Percentiles rank a stretch among this genome's conserved stretches.
These are phyloP conservation scores for Kuraishia piskuri DNA, from an alignment of 805 yeast species.

Conservation along the genomic window DNA sequence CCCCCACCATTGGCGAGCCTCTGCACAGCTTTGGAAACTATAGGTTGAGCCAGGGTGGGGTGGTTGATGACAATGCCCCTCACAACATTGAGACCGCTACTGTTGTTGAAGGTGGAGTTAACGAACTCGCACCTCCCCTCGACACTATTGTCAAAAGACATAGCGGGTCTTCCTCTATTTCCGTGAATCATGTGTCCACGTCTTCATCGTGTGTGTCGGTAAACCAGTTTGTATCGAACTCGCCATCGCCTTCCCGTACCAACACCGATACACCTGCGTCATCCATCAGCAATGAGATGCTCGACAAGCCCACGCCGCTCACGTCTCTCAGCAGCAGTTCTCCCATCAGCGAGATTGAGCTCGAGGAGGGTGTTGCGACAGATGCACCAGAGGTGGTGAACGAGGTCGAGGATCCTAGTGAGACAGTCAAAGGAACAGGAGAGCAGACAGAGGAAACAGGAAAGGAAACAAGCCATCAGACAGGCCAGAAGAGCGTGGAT, in stretches of 20 bases:
- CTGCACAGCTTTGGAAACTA: background rate
- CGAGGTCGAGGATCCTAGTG: too few species aligned
- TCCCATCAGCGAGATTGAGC: background rate
- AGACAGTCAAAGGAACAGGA: too few species aligned
- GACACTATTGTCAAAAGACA: constrained; percentile 5
- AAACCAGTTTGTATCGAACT: constrained; percentile 2
- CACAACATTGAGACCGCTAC: background rate
- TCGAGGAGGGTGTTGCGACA: background rate
- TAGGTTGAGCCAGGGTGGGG: background rate
- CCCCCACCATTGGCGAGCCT: too few species aligned
- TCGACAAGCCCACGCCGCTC: background rate
- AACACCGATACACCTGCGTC: constrained; percentile 6
- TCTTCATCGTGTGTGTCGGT: constrained; percentile 8
- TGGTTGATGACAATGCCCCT: background rate
- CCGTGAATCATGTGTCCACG: constrained; percentile 4
- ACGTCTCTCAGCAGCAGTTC: background rate
- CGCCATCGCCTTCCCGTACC: constrained; percentile 5
- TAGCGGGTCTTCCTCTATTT: constrained; percentile 14
- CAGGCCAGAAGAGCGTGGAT: too few species aligned
- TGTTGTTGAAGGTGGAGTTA: too few species aligned
- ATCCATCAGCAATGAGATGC: constrained; percentile 7
- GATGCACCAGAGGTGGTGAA: too few species aligned
- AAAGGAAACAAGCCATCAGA: too few species aligned
- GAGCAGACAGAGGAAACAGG: too few species aligned
- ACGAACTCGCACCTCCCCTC: too few species aligned